Evolutionary conservation across 2,329 filamentous ascomycete genomes (phyloP), one percentile per base, ranked within the genome.

Genomic region (Orbilia brochopaga): DNA sequence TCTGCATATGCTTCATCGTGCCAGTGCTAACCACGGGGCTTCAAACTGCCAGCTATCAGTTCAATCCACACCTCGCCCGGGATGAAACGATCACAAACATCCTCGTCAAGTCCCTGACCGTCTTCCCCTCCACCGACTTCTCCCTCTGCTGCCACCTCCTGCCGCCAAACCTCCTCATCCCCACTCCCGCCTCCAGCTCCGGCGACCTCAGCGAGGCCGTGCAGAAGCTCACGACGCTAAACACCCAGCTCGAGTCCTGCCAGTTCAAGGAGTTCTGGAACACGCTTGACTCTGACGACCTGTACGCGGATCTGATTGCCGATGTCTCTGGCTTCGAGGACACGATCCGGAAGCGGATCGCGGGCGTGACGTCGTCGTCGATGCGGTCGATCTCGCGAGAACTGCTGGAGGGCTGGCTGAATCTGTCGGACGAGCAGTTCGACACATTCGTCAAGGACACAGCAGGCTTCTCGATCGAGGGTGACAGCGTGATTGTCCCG

Each of bases 61-160:
- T 99, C 83, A 99, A 99, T 87, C 94, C 94, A 58, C 92, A 97
- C 84, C 91, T 96, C 77, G 88, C 92, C 79, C 93, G 94, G 84
- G 90, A 96, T 79, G 94, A 99, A 82, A 91, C 93, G 79, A 92
- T 94, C 81, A 97, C 94, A 85, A 97, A 97, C 86, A 90, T 97
- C 83, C 91, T 99, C 80, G 92, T 96, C 84, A 99, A 97, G 85
- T 86, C 92, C 76, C 88, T 99, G 80, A 96, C 93, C 77, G 90
- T 96, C 83, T 99, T 99, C 85, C 94, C 94, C 75, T 92, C 90
- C 19, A 88, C 94, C 50, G 92, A 97, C 81, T 99, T 97, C 87
- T 89, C 88, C 77, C 91, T 97, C 78, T 90, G 90, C 78, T 88
- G 99, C 74, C 91, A 96, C 79, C 91, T 99, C 75, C 92, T 99